phyloP scores from a whole-genome alignment of 2,329 filamentous ascomycete species.

The Xylariaceae sp. region DNA sequence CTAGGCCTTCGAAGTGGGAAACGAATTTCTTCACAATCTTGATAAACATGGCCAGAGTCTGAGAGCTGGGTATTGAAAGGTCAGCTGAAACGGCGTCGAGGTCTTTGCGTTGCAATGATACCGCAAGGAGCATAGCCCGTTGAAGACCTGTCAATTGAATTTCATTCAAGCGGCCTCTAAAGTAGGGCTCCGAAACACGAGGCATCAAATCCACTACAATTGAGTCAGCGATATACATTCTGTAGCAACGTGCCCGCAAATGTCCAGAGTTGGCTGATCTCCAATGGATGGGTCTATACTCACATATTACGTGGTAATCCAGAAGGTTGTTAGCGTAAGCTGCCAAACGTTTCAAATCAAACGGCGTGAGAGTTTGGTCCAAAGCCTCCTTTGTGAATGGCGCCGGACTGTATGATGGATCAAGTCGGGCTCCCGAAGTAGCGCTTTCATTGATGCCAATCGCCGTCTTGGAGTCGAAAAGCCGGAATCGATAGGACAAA shows the following conservation, averaged over 20 bases:
- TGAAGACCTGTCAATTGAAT: constrained; percentile 78
- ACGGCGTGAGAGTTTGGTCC: constrained; percentile 75
- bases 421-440: constrained; percentile 62
- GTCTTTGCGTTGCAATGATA: constrained; percentile 86
- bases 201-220: constrained; percentile 71
- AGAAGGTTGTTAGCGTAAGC: constrained; percentile 96
- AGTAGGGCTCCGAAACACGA: constrained; percentile 75
- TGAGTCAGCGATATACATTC: background rate
- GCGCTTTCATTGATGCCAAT: constrained; percentile 86
- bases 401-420: constrained; percentile 46
- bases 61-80: constrained; percentile 64
- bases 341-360: constrained; percentile 90
- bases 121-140: constrained; percentile 77
- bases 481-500: constrained; percentile 85
- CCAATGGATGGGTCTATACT: background rate
- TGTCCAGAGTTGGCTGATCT: too few species aligned
- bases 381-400: constrained; percentile 69
- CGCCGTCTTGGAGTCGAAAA: constrained; percentile 71
- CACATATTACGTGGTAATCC: constrained; percentile 85
- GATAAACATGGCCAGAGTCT: constrained; percentile 93
- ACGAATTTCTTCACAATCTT: constrained; percentile 90
- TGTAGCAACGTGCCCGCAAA: too few species aligned
- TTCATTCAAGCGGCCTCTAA: constrained; percentile 64
- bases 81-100: constrained; percentile 77
- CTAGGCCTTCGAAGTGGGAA: constrained; percentile 66